Evolutionary conservation across 805 yeast species (phyloP).

Genomic region (Starmerella potacharoeniae): DNA sequence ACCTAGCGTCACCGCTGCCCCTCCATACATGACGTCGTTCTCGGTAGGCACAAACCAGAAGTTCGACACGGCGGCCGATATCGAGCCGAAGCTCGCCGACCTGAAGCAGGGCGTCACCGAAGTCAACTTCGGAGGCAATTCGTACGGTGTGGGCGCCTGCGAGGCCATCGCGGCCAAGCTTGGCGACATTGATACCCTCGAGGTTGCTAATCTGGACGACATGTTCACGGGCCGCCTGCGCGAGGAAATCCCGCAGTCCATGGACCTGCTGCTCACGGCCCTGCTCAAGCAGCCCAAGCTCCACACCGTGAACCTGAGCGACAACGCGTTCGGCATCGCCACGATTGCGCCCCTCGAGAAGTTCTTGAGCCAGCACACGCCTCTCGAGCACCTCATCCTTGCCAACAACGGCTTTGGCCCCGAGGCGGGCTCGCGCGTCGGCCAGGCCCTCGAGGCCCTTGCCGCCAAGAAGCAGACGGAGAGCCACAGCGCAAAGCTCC

Average conservation of each 20-base stretch:
- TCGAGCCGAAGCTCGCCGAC: constrained; percentile 55
- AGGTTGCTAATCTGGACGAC: constrained; percentile 73
- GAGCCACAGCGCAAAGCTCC: constrained; percentile 43
- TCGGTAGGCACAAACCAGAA: constrained; percentile 32
- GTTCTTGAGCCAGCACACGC: constrained; percentile 60
- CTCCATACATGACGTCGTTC: constrained; percentile 13
- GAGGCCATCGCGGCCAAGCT: constrained; percentile 51
- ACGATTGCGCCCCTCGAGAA: constrained; percentile 82
- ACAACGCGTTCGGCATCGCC: constrained; percentile 94
- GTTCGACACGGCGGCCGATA: constrained; percentile 60
- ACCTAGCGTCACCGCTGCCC: background rate
- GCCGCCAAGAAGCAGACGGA: constrained; percentile 49
- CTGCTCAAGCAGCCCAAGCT: constrained; percentile 58
- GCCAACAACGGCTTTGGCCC: constrained; percentile 99
- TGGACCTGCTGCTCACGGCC: constrained; percentile 61
- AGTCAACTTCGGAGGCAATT: constrained; percentile 82
- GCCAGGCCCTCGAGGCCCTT: constrained; percentile 66
- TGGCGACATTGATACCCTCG: constrained; percentile 33
- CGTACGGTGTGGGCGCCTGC: constrained; percentile 86
- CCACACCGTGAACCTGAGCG: constrained; percentile 70
- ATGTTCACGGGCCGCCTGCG: constrained; percentile 89
- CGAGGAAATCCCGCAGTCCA: constrained; percentile 83
- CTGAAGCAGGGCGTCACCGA: constrained; percentile 39
- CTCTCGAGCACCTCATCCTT: constrained; percentile 74
- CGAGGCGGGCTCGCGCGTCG: constrained; percentile 89